Evolutionary conservation across 768 basidiomycete species (phyloP).

Genomic region (Leccinum disarticulatum): DNA sequence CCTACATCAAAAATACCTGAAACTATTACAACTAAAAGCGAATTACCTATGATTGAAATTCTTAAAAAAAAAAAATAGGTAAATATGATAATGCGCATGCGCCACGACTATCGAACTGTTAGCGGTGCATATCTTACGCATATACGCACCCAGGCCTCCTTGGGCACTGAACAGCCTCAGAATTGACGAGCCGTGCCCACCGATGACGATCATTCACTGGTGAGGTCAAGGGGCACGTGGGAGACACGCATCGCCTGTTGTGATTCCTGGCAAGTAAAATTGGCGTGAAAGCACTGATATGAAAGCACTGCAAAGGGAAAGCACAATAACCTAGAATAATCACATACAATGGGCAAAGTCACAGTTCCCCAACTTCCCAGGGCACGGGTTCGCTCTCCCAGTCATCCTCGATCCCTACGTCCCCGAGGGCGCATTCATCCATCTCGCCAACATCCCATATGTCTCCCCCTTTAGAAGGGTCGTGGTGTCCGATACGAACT

Average conservation of each 20-base stretch:
- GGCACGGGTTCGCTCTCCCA: constrained; percentile 85
- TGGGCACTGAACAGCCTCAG: constrained; percentile 14
- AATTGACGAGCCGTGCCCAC: constrained; percentile 3
- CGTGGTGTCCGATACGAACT: constrained; percentile 51
- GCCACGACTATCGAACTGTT: constrained; percentile 10
- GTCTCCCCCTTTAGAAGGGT: constrained; percentile 63
- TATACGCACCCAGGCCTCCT: constrained; percentile 15
- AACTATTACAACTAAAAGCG: too few species aligned
- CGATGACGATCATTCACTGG: not conserved
- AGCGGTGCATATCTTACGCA: constrained; percentile 14
- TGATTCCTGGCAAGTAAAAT: constrained; percentile 24
- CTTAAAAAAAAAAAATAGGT: too few species aligned
- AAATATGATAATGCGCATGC: not conserved
- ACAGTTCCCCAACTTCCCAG: constrained; percentile 80
- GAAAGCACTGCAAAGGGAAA: constrained; percentile 34
- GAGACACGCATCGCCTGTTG: constrained; percentile 19
- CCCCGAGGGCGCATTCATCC: constrained; percentile 38
- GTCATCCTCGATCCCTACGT: constrained; percentile 53
- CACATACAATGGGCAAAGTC: constrained; percentile 34
- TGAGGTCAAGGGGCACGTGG: constrained; percentile 24
- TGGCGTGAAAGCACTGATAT: constrained; percentile 31
- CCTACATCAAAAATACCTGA: too few species aligned
- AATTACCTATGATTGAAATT: too few species aligned
- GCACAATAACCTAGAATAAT: constrained; percentile 21
- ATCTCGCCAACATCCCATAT: constrained; percentile 78